These are phyloP conservation scores for Fusarium secorum DNA, from an alignment of 2,329 filamentous ascomycete species.

Conservation along the genomic window DNA sequence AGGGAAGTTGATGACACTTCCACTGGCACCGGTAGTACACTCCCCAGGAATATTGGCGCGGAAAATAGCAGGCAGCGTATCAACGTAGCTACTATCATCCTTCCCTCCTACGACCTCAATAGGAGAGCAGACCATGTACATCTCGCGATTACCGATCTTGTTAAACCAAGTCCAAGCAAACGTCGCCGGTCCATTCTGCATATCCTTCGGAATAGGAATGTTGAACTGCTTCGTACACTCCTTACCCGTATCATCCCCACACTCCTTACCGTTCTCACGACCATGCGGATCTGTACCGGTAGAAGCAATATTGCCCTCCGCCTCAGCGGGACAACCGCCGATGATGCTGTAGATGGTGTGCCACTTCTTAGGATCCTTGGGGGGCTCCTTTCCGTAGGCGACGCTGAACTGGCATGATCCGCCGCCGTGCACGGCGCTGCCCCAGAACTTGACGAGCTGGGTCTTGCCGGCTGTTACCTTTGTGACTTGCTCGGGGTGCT, in stretches of 20 bases:
- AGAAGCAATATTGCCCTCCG: conserved; percentile 25
- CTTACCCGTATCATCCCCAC: conserved; percentile 31
- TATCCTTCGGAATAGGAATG: conserved; percentile 40
- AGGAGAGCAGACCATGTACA: conserved; percentile 86
- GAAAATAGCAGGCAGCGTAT: conserved; percentile 35
- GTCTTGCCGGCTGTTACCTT: conserved; percentile 34
- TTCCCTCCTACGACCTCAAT: conserved; percentile 64
- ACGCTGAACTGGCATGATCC: conserved; percentile 42
- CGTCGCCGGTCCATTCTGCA: conserved; percentile 61
- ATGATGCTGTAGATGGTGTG: conserved; percentile 40
- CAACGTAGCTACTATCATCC: conserved; percentile 35
- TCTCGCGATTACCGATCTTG: conserved; percentile 78
- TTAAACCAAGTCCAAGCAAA: conserved; percentile 85
- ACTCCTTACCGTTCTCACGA: conserved; percentile 32
- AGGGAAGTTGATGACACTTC: conserved; percentile 37
- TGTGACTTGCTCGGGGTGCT: conserved; percentile 35
- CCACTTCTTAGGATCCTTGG: conserved; percentile 30
- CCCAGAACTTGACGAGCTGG: conserved; percentile 41
- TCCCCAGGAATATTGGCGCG: conserved; percentile 40
- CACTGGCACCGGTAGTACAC: conserved; percentile 32
- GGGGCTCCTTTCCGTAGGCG: conserved; percentile 34
- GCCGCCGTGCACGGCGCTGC: conserved; percentile 41
- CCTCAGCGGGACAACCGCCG: conserved; percentile 39
- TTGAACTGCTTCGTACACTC: conserved; percentile 39
- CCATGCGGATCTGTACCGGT: conserved; percentile 26